phyloP scores from a whole-genome alignment of 1,284 basidiomycete species.

The Afroboletus lepidellus region DNA sequence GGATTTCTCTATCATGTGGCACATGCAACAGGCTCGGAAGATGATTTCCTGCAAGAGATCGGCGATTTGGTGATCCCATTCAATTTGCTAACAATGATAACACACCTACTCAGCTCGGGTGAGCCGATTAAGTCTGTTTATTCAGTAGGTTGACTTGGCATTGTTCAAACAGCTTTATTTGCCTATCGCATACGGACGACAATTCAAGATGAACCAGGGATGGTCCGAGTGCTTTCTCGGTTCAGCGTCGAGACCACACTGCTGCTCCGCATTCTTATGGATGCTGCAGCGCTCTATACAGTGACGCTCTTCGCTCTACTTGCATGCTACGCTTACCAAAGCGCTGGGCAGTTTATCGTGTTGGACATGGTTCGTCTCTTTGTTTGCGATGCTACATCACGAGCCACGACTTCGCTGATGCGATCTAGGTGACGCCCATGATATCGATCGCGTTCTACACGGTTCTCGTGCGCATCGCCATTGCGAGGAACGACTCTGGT shows the following conservation, averaged over 20 bases:
- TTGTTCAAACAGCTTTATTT: conserved; percentile 14
- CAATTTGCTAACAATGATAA: conserved; percentile 19
- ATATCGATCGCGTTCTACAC: conserved; percentile 26
- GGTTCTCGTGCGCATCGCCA: conserved; percentile 21
- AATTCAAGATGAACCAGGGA: conserved; percentile 3
- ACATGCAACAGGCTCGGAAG: conserved; percentile 4
- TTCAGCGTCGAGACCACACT: conserved; percentile 8
- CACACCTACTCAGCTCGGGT: conserved; percentile 23
- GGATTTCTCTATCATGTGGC: conserved; percentile 9
- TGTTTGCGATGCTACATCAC: background rate
- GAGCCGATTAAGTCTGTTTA: background rate
- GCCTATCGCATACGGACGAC: conserved; percentile 24
- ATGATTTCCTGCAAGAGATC: conserved; percentile 23
- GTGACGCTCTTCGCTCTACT: conserved; percentile 18
- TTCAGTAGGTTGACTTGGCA: background rate
- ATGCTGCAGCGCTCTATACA: conserved; percentile 19
- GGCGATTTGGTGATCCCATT: conserved; percentile 27
- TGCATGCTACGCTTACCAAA: conserved; percentile 14
- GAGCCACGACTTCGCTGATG: background rate
- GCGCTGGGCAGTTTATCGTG: conserved; percentile 12
- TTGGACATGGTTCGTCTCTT: conserved; percentile 25
- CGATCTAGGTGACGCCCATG: conserved; percentile 17
- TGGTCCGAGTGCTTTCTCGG: conserved; percentile 11
- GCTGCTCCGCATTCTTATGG: conserved; percentile 23
- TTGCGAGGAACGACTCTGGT: conserved; percentile 11